Evolutionary conservation across 306 rosid species (phyloP).

Genomic region (Inga leiocalycina): DNA sequence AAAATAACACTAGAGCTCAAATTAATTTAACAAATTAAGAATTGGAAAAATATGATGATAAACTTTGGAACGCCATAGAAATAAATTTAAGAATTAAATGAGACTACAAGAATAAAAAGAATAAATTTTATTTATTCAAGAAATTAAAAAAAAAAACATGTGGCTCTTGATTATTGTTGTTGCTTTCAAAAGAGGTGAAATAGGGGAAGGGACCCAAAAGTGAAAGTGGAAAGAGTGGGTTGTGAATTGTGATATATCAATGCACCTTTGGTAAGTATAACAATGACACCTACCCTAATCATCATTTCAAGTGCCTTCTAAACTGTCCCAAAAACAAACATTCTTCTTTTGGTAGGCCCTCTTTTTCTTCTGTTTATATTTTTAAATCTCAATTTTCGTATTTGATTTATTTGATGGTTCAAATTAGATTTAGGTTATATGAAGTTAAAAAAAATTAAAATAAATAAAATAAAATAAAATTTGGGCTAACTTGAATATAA

Average conservation of each 20-base stretch:
- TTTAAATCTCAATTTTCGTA: neutral
- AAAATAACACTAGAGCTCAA: no score
- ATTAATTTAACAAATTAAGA: neutral
- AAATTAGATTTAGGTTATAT: neutral
- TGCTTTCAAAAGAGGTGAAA: slow-evolving; percentile 25
- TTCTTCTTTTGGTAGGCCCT: slow-evolving; percentile 45
- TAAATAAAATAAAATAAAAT: neutral
- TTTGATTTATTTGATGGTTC: neutral
- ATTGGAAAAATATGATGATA: no score
- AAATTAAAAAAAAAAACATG: neutral
- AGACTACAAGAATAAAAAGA: no score
- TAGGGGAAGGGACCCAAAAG: slow-evolving; percentile 29
- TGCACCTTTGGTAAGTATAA: slow-evolving; percentile 42
- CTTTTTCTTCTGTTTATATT: slow-evolving; percentile 30
- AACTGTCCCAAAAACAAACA: slow-evolving; percentile 33
- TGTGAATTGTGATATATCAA: slow-evolving; percentile 19
- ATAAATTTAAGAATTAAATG: no score
- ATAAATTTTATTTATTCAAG: neutral
- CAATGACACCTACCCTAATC: slow-evolving; percentile 42
- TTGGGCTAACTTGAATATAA: neutral
- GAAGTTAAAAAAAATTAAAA: neutral
- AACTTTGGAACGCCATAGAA: neutral
- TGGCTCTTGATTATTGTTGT: neutral
- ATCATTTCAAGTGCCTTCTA: slow-evolving; percentile 42
- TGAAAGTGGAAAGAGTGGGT: slow-evolving; percentile 39